phyloP scores from a whole-genome alignment of 164 flowering plant genomes.

The Berberis vulgaris region DNA sequence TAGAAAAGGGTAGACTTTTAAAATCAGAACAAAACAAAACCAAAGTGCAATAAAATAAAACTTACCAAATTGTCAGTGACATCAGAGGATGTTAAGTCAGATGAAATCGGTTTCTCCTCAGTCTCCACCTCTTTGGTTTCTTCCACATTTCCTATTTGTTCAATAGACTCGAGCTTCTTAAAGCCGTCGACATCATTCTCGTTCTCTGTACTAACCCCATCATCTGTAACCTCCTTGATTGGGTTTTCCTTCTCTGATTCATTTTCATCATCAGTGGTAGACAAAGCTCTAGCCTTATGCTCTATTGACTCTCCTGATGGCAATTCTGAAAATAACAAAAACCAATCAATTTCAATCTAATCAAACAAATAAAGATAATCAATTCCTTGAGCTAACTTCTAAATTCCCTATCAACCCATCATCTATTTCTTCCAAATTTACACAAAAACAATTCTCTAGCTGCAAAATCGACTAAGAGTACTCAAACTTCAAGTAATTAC shows the following conservation, averaged over 20 bases:
- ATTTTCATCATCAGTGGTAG: conserved; percentile 28
- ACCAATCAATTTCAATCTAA: not conserved
- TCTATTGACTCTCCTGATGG: conserved; percentile 22
- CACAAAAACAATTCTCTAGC: not conserved
- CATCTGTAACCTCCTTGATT: conserved; percentile 48
- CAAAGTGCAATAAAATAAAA: not conserved
- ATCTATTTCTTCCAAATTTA: too few relatives aligned
- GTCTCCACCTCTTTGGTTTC: conserved; percentile 4
- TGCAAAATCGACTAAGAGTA: not conserved
- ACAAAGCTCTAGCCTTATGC: conserved; percentile 46
- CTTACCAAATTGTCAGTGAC: conserved; percentile 15
- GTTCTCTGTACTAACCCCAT: conserved; percentile 9
- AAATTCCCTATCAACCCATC: not conserved
- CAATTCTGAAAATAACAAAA: conserved; percentile 14
- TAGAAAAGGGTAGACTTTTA: too few relatives aligned
- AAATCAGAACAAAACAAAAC: not conserved
- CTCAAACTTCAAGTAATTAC: conserved; percentile 6
- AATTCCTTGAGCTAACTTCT: not conserved
- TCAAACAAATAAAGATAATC: not conserved
- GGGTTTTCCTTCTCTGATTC: conserved; percentile 27
- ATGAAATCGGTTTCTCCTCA: conserved; percentile 6
- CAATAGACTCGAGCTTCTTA: conserved; percentile 5
- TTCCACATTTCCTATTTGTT: conserved; percentile 5
- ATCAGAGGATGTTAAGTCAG: conserved; percentile 5
- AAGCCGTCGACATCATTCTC: conserved; percentile 5